Evolutionary conservation across 2,329 filamentous ascomycete genomes (phyloP), one percentile per base, ranked within the genome.

Genomic region (Ascochyta fabae): DNA sequence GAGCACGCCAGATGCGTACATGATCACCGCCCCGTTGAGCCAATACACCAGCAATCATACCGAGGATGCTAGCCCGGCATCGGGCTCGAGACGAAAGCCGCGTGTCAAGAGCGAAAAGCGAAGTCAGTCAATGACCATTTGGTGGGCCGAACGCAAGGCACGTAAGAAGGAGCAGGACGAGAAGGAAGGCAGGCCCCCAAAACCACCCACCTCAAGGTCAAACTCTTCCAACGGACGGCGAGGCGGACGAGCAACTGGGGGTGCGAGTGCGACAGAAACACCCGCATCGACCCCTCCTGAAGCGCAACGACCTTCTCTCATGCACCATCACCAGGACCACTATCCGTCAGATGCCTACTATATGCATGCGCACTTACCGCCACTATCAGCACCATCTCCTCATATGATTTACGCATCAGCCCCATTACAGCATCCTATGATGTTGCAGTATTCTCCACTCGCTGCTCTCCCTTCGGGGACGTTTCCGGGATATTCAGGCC

Each of bases 71-170:
- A 59, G 65, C 8, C 66, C 70, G 4, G 55, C 57, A 7, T 66
- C 68, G 24, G 64, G 63, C 1, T 68, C 70, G n/a, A 66, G 68
- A 55, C 65, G 68, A 24, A 75, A 75, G 54, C 72, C 70, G 26
- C 70, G 71, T 24, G 75, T 78, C 16, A 78, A 78, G 59, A 77
- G 75, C 33, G 77, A 79, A 56, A 79, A 79, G 61, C 70, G 77
- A 13, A 77, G 74, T 45, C 70, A 77, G 42, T 77, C 73, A 10
- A 79, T 79, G 77, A 78, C 76, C 1, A 72, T 75, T n/a, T 79
- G 77, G 77, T 79, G 77, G 77, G 77, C 77, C 2, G 74, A 77
- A 55, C 71, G 77, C 7, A 79, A 79, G 56, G 75, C 74, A 2
- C 69, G 71, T 8, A 68, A 72, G 49, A 67, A 70, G 22, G 72